Evolutionary conservation across 768 basidiomycete species (phyloP).

Genomic region (Grammothele lineata): DNA sequence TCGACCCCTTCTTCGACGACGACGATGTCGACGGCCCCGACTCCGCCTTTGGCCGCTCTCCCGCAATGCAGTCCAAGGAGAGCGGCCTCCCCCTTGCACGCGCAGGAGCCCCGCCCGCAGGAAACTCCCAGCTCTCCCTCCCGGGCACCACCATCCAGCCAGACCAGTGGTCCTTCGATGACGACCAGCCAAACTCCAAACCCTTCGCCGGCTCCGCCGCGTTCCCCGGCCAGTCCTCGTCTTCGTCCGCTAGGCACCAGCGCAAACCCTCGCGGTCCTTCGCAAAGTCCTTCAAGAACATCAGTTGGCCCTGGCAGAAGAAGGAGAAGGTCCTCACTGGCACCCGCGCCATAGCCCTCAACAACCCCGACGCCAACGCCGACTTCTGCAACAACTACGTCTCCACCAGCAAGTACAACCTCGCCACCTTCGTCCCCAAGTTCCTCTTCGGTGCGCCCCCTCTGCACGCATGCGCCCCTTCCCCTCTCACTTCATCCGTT

Average conservation of each 20-base stretch:
- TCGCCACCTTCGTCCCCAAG: conserved; percentile 84
- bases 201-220: conserved; percentile 25
- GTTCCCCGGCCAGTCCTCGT: conserved; percentile 38
- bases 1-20: conserved; percentile 91
- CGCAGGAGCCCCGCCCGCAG: conserved; percentile 50
- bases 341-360: conserved; percentile 79
- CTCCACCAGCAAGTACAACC: conserved; percentile 93
- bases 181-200: conserved; percentile 36
- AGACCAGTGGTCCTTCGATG: conserved; percentile 74
- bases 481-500: conserved; percentile 4
- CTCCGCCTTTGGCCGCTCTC: conserved; percentile 57
- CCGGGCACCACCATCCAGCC: conserved; percentile 44
- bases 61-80: conserved; percentile 40
- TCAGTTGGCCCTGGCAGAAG: conserved; percentile 86
- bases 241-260: conserved; percentile 15
- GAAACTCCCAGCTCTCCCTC: conserved; percentile 42
- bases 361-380: conserved; percentile 62
- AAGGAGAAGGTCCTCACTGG: conserved; percentile 61
- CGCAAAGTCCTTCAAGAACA: conserved; percentile 23
- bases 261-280: conserved; percentile 6
- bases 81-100: conserved; percentile 54
- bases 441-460: conserved; percentile 75
- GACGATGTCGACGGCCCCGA: conserved; percentile 67
- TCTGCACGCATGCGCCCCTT: neutral
- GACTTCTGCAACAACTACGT: conserved; percentile 81